A percentile compares a stretch with the other conserved stretches of the same genome.
These are phyloP conservation scores for Peterozyma toletana DNA, from an alignment of 805 yeast genomes.

Conservation along the genomic window DNA sequence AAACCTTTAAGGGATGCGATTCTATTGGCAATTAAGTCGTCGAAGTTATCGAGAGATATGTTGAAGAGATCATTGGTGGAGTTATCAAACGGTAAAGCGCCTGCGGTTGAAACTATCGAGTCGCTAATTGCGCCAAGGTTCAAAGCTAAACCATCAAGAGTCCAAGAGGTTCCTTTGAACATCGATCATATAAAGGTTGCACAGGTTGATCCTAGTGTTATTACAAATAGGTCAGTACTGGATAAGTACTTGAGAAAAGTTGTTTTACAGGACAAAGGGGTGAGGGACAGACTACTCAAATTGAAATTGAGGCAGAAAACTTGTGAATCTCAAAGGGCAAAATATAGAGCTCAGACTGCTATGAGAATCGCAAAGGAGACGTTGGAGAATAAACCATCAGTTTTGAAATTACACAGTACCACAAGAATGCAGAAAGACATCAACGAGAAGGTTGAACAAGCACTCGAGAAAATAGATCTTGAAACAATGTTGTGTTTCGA, in stretches of 20 bases:
- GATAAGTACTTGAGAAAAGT: slow-evolving; percentile 1
- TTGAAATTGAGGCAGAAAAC: slow-evolving; percentile 1
- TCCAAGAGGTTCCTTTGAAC: slow-evolving; percentile 2
- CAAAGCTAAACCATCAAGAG: not conserved
- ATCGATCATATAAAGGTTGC: not conserved
- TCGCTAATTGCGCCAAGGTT: not conserved
- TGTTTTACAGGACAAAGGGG: not conserved
- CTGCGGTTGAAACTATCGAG: slow-evolving; percentile 6
- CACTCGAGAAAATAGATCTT: not conserved
- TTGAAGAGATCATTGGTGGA: too few relatives aligned
- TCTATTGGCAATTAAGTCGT: too few relatives aligned
- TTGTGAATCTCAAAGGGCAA: not conserved
- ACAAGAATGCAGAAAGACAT: too few relatives aligned
- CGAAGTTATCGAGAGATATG: too few relatives aligned
- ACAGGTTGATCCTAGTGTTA: slow-evolving; percentile 1
- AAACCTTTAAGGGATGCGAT: too few relatives aligned
- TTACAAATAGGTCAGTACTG: not conserved
- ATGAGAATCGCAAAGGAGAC: slow-evolving; percentile 34
- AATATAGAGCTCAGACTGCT: slow-evolving; percentile 7
- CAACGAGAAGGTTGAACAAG: not conserved
- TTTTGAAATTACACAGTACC: slow-evolving; percentile 18
- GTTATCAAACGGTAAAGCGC: too few relatives aligned
- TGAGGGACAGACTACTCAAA: not conserved
- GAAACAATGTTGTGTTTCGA: not conserved
- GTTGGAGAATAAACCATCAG: slow-evolving; percentile 36